These are phyloP conservation scores for Salvia splendens DNA, from an alignment of 257 asterid species.

Conservation along the genomic window DNA sequence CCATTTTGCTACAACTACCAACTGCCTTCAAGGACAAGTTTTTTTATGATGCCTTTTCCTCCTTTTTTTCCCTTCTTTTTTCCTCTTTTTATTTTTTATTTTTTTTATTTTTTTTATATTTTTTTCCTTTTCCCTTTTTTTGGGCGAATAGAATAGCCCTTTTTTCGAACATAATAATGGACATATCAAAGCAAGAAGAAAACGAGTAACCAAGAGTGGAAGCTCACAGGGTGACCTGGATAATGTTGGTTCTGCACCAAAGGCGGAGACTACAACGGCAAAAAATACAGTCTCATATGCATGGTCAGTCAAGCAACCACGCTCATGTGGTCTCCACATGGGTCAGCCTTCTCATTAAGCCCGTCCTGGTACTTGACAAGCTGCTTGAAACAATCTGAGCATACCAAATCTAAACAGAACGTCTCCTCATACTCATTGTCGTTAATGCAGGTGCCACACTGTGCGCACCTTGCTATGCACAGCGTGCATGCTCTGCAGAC, in stretches of 20 bases:
- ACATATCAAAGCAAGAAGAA: constrained; percentile 18
- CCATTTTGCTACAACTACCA: background rate
- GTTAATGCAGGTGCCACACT: constrained; percentile 74
- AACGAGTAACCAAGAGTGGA: constrained; percentile 22
- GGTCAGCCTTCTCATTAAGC: constrained; percentile 33
- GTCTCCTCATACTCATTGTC: constrained; percentile 71
- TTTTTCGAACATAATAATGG: background rate
- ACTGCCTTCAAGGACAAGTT: constrained; percentile 5
- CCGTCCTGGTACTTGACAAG: constrained; percentile 30
- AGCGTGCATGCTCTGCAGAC: constrained; percentile 72
- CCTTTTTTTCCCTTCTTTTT: background rate
- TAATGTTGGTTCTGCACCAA: constrained; percentile 3
- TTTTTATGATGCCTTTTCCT: background rate
- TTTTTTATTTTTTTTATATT: background rate
- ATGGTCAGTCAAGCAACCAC: constrained; percentile 6
- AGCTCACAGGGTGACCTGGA: constrained; percentile 26
- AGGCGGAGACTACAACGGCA: constrained; percentile 4
- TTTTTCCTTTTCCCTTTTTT: background rate
- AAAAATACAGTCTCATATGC: constrained; percentile 9
- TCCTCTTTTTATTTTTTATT: background rate
- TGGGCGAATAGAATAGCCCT: background rate
- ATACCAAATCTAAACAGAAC: constrained; percentile 64
- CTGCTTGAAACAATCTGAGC: constrained; percentile 59
- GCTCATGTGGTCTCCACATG: constrained; percentile 15
- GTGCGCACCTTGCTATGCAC: constrained; percentile 71